Evolutionary conservation across 2,329 filamentous ascomycete genomes (phyloP), one percentile per base, ranked within the genome.

Genomic region (Aspergillus sp.): DNA sequence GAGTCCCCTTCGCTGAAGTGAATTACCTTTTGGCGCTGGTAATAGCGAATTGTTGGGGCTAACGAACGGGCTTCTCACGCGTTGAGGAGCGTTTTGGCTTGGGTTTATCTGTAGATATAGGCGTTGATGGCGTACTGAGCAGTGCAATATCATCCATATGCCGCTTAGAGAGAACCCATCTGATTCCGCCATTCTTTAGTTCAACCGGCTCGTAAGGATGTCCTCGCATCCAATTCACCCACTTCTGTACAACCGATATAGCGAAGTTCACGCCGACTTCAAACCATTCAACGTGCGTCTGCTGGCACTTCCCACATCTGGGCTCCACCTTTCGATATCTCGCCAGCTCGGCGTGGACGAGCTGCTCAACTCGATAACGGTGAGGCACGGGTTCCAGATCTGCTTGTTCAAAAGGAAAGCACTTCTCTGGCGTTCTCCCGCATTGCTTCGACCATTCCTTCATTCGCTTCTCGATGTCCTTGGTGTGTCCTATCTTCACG

Each of bases 401-500:
- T n/a, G 5, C 14, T 37, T 37, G 12, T 3, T 14, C 15, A 14
- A 0, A 3, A 6, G 35, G 35, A 8, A 37, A 37, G 6, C 2
- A 37, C 12, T n/a, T 37, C 35, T 14, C 12, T 15, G 6, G 35
- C 12, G 15, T n/a, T 37, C 35, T 14, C 12, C 35, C 35, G 15
- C 35, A 37, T 7, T 37, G 35, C 5, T 37, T 37, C 23, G 48
- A 39, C 55, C 50, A 53, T 15, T 9, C 6, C 2, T 21, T 23
- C 21, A 57, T 15, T 24, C 55, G 21, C n/a, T 21, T 24, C 6
- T 35, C 23, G n/a, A 54, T 8, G 8, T 57, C 14, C 4, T 33
- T 54, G 8, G 55, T 14, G 15, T 37, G 31, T n/a, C 55, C 55
- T 11, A 57, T 57, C 24, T 57, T 57, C 33, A 53, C n/a, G 24